phyloP scores from a whole-genome alignment of 441 rosid species.

The Erodium moschatum region DNA sequence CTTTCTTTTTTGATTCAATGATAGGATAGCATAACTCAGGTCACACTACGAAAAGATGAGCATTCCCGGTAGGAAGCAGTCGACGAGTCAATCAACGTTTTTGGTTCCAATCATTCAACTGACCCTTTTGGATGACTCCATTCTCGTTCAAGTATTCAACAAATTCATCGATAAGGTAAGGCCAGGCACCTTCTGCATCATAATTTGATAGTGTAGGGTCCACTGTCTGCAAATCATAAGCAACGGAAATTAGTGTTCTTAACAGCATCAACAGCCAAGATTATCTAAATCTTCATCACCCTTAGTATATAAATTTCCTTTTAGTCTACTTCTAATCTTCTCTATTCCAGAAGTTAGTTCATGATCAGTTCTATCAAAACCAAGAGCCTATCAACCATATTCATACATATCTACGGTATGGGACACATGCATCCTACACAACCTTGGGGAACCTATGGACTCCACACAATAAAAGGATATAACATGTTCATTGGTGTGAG shows the following conservation, averaged over 20 bases:
- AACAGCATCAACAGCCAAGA: not conserved
- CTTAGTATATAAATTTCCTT: not conserved
- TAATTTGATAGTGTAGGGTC: constrained; percentile 59
- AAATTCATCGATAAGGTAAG: constrained; percentile 88
- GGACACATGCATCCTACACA: not conserved
- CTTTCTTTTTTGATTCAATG: constrained; percentile 7
- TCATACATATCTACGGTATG: not conserved
- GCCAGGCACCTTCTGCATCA: constrained; percentile 96
- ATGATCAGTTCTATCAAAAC: not conserved
- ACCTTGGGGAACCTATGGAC: not conserved
- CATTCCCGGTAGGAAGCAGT: not conserved
- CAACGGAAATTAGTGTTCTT: not conserved
- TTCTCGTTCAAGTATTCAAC: constrained; percentile 78
- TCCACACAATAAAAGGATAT: not conserved
- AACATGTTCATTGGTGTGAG: not conserved
- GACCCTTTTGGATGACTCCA: constrained; percentile 31
- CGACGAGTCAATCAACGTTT: constrained; percentile 17
- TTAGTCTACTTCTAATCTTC: not conserved
- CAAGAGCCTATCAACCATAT: not conserved
- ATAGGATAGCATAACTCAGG: constrained; percentile 11
- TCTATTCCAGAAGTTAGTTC: not conserved
- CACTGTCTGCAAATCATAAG: constrained; percentile 43
- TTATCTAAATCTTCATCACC: not conserved
- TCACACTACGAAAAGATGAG: constrained; percentile 13
- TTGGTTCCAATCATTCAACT: constrained; percentile 24